Evolutionary conservation across 73 alveolate species (phyloP).

Genomic region (Tetrahymena borealis): DNA sequence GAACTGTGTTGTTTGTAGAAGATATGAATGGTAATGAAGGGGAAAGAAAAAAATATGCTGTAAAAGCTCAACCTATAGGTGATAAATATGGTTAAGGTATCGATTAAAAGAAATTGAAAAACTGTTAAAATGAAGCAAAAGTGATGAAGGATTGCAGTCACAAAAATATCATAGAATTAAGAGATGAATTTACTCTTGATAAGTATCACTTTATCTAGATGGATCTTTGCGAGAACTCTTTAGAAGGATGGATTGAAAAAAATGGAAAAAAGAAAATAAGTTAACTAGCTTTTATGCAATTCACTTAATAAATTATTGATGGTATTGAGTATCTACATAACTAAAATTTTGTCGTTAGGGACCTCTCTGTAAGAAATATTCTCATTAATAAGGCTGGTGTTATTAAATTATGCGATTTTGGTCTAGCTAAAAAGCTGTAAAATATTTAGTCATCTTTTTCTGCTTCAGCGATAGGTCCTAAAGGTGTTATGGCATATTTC

Average conservation of each 20-base stretch:
- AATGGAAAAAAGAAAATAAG: neutral
- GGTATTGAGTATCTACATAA: neutral
- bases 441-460: neutral
- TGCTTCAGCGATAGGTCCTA: neutral
- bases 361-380: neutral
- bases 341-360: neutral
- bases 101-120: neutral
- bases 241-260: neutral
- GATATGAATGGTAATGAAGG: no score
- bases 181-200: neutral
- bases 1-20: neutral
- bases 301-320: neutral
- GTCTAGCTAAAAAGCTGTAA: neutral
- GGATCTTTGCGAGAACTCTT: neutral
- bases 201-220: neutral
- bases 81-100: neutral
- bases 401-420: neutral
- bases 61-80: neutral
- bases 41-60: neutral
- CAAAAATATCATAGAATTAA: neutral
- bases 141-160: neutral
- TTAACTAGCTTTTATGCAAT: neutral
- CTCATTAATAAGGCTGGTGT: neutral
- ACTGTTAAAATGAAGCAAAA: neutral
- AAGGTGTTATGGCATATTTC: neutral